A percentile compares a stretch with the other conserved stretches of the same genome.
Conservation (phyloP, 768 basidiomycete genomes). For the Clitopilus hobsonii region DNA sequence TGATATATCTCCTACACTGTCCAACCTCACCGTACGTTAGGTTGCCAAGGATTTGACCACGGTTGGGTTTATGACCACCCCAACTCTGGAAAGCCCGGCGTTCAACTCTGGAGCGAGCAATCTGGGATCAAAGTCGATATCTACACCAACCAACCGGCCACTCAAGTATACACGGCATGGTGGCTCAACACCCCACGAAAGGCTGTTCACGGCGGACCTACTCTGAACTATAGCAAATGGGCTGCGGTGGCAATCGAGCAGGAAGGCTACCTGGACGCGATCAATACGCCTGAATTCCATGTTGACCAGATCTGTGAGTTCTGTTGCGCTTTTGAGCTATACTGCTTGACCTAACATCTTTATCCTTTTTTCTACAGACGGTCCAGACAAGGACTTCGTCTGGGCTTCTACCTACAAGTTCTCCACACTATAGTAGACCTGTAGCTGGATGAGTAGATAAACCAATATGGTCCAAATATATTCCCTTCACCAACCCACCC, state of each 20-base stretch:
- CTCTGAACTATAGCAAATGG: conserved; percentile 27
- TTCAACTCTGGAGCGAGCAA: conserved; percentile 39
- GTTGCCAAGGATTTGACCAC: conserved; percentile 44
- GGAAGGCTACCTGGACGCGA: conserved; percentile 39
- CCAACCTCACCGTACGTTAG: conserved; percentile 13
- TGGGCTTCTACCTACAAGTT: not conserved
- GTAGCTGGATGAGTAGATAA: too few species aligned
- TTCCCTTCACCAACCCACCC: too few species aligned
- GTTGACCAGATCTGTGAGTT: conserved; percentile 38
- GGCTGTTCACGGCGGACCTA: conserved; percentile 34
- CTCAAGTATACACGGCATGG: conserved; percentile 25
- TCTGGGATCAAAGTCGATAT: conserved; percentile 45
- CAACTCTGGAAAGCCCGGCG: conserved; percentile 19
- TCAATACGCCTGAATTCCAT: conserved; percentile 42
- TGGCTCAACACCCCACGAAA: conserved; percentile 32
- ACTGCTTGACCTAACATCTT: not conserved
- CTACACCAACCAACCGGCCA: conserved; percentile 39
- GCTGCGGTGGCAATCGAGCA: conserved; percentile 42
- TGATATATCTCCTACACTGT: not conserved
- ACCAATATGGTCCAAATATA: too few species aligned
- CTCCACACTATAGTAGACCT: not conserved
- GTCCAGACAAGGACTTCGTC: not conserved
- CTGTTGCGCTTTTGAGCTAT: not conserved
- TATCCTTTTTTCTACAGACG: not conserved
- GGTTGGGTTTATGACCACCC: conserved; percentile 38